These are phyloP conservation scores for Fusarium protoensiforme DNA, from an alignment of 2,329 filamentous ascomycete species.

Conservation along the genomic window DNA sequence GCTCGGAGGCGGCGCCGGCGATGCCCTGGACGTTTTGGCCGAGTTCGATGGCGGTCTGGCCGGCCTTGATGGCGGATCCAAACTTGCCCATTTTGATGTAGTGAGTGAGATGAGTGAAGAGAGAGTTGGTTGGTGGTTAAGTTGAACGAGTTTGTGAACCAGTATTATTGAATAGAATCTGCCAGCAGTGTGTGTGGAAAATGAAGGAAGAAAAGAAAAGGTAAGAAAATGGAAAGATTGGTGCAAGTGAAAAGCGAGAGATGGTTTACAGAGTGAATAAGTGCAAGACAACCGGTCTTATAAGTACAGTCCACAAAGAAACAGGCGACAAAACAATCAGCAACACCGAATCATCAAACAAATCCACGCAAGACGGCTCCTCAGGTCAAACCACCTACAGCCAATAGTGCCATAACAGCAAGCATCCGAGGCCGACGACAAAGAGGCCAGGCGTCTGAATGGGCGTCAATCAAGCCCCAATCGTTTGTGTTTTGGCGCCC, in stretches of 20 bases:
- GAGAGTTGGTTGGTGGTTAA: background rate
- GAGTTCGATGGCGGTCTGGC: conserved; percentile 48
- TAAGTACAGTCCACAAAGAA: background rate
- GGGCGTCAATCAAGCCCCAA: conserved; percentile 24
- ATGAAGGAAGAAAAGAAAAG: background rate
- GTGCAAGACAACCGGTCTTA: background rate
- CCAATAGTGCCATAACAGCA: conserved; percentile 27
- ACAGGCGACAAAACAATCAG: background rate
- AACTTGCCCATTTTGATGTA: conserved; percentile 45
- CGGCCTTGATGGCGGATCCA: conserved; percentile 46
- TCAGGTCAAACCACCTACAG: background rate
- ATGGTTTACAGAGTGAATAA: background rate
- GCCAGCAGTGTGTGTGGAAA: background rate
- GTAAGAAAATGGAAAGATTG: background rate
- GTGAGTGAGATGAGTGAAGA: background rate
- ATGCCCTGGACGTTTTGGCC: conserved; percentile 44
- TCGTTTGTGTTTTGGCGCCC: conserved; percentile 33
- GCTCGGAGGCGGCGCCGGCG: conserved; percentile 42
- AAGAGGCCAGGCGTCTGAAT: conserved; percentile 20
- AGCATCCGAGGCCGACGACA: background rate
- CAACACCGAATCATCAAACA: background rate
- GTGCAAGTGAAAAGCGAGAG: background rate
- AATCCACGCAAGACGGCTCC: background rate
- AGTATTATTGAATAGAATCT: background rate
- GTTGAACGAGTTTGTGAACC: background rate